These are phyloP conservation scores for Phylloporus sp. DNA, from an alignment of 768 basidiomycete species.

Conservation along the genomic window DNA sequence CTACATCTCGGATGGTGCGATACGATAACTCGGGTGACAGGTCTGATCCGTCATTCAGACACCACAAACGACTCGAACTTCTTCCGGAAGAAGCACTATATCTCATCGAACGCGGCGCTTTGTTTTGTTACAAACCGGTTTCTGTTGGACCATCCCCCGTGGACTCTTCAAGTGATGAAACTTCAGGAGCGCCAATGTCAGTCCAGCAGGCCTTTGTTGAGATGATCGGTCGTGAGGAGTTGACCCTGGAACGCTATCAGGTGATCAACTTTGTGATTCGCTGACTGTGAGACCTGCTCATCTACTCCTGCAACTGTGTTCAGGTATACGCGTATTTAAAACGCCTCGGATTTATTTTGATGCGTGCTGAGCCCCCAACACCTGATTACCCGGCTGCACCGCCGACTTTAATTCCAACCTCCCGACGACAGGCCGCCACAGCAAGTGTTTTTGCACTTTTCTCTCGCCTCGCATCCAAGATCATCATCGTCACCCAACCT, in stretches of 20 bases:
- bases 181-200: conserved; percentile 71
- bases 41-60: conserved; percentile 28
- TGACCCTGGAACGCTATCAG: conserved; percentile 86
- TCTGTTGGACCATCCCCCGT: conserved; percentile 22
- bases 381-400: conserved; percentile 49
- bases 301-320: not conserved
- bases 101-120: conserved; percentile 82
- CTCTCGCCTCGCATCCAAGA: conserved; percentile 3
- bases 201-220: conserved; percentile 87
- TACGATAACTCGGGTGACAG: conserved; percentile 27
- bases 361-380: conserved; percentile 61
- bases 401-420: conserved; percentile 17
- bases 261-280: conserved; percentile 36
- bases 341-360: conserved; percentile 86
- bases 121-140: conserved; percentile 74
- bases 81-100: conserved; percentile 95
- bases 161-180: conserved; percentile 22
- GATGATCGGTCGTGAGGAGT: conserved; percentile 73
- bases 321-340: conserved; percentile 93
- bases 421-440: conserved; percentile 1
- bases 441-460: conserved; percentile 11
- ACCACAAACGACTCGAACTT: conserved; percentile 69
- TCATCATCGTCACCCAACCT: conserved; percentile 2
- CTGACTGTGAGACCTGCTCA: not conserved
- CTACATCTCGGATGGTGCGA: conserved; percentile 45